Base-by-base conservation (phyloP, 2,329 filamentous ascomycete species). In the Rosellinia necatrix region DNA sequence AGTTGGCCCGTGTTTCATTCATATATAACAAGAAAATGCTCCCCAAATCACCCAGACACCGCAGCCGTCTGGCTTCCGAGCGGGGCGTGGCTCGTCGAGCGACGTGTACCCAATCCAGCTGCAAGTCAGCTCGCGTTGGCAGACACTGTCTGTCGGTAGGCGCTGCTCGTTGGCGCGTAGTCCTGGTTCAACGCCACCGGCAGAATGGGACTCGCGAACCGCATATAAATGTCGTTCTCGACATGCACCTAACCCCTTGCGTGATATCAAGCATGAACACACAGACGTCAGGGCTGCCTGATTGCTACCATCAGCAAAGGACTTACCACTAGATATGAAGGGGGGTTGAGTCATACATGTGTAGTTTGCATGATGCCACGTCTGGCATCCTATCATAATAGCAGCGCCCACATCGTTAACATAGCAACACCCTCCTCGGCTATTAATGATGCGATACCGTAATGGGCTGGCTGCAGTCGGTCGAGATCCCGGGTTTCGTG, bases 81-180 rank as follows among this genome's bases (percentile, higher is more conserved):
- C 42, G 51, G 8, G 48, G 22, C 52, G 29, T 62, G 53, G 37
- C 46, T 43, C 42, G 59, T 55, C 57, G 56, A 54, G 52, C 57
- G 49, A 61, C 59, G 53, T 63, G 61, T 56, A n/a, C 38, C 53
- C 52, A 37, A 32, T 32, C n/a, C 27, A 32, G 41, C 49, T 63
- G 55, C 51, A 49, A 40, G 52, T 56, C 38, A 58, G 53, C 51
- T n/a, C 32, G 43, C 46, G 41, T 46, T 56, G 51, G 48, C 48
- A 56, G 44, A 40, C 35, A 50, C 34, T n/a, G 25, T 50, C 13
- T 38, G 42, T 21, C 19, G 32, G 32, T 50, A 50, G 38, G 42
- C 3, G 32, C 25, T 44, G 37, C 44, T 38, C 35, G 29, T 37
- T 25, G 19, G 17, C 24, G 29, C 40, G 37, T 48, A 38, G 38